A percentile compares a stretch with the other conserved stretches of the same genome.
phyloP scores from a whole-genome alignment of 192 early-diverging fungal species.

The Geosiphon pyriformis region DNA sequence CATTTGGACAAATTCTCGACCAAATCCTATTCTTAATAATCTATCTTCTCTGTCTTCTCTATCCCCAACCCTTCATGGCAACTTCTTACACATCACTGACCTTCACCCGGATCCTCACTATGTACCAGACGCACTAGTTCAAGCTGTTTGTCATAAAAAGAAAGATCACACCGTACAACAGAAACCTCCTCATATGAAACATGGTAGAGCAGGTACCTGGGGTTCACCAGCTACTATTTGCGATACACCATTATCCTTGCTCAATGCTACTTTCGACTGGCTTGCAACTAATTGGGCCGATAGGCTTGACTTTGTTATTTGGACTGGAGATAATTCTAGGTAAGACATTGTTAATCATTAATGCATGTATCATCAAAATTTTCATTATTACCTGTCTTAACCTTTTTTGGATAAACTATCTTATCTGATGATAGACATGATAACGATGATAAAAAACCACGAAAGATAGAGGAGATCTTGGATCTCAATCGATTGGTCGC shows the following conservation, averaged over 20 bases:
- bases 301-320: conserved; percentile 65
- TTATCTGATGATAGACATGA: conserved; percentile 54
- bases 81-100: conserved; percentile 73
- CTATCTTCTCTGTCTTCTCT: no score
- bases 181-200: conserved; percentile 32
- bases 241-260: conserved; percentile 54
- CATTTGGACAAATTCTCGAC: no score
- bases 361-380: neutral
- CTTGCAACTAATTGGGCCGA: conserved; percentile 45
- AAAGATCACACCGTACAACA: conserved; percentile 16
- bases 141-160: conserved; percentile 54
- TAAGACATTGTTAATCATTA: conserved; percentile 20
- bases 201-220: conserved; percentile 43
- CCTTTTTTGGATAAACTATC: neutral
- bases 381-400: neutral
- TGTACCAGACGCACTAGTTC: conserved; percentile 46
- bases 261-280: conserved; percentile 56
- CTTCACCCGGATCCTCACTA: conserved; percentile 66
- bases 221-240: conserved; percentile 57
- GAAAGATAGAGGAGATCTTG: conserved; percentile 57
- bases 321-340: conserved; percentile 75
- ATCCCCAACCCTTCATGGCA: conserved; percentile 42
- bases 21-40: no score
- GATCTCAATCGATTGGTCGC: conserved; percentile 48
- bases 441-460: conserved; percentile 56